Base-by-base conservation (phyloP, 2,329 filamentous ascomycete genomes). In the Alternaria hordeiaustralica region DNA sequence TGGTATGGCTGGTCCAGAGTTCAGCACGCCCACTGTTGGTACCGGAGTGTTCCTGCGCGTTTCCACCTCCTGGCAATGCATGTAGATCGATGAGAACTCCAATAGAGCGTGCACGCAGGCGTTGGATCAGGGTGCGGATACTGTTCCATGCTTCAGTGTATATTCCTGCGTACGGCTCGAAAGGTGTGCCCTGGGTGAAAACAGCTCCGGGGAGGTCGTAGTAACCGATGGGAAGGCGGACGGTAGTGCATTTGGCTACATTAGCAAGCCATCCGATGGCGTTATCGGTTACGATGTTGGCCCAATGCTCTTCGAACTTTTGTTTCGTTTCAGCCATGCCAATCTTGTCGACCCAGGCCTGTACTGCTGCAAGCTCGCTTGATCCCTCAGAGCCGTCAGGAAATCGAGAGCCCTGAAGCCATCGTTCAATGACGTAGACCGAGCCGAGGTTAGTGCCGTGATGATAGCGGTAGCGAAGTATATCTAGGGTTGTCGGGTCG, bases 181-280 rank as follows among this genome's bases (percentile, higher is more conserved):
- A 89, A 1, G 84, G 82, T 1, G 87, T 88, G 3, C 80, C 80
- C 11, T 77, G 69, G 62, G 84, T 86, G 69, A 85, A 88, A 2
- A 79, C 72, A 0, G 83, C 81, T 0, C 85, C 86, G 5, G 74
- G 73, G 6, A 89, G 81, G 5, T 84, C 86, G 71, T 85, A 89
- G 74, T 87, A 88, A 4, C 87, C 87, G 56, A 90, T 85, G 0
- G 87, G 87, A 18, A 90, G 74, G n/a, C 87, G 83, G 45, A 89
- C 83, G 15, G 85, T 85, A 5, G 86, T 89, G 68, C 86, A 87
- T 55, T 83, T 84, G 3, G 85, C 87, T 25, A 82, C 78, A 15
- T 84, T 81, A 6, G 78, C 79, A 23, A 89, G 79, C 84, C 85
- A 89, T 15, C 81, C 75, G 21, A 88, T 80, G 68, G 88, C 86